Evolutionary conservation across 192 early-diverging fungal genomes (phyloP).

Genomic region (Gryganskiella cystojenkinii): DNA sequence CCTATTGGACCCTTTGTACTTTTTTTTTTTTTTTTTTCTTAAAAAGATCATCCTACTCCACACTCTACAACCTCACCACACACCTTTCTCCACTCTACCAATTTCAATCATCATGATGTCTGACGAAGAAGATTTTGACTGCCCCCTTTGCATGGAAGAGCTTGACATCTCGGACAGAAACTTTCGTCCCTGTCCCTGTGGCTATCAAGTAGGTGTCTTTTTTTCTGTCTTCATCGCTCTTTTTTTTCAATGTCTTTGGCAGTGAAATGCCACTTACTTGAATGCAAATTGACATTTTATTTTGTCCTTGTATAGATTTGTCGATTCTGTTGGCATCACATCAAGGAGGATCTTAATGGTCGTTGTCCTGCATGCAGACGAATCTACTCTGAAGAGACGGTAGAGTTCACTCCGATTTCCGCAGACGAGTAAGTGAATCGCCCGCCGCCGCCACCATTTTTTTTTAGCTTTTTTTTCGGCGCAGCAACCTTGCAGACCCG

Average conservation of each 20-base stretch:
- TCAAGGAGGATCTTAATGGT: conserved; percentile 93
- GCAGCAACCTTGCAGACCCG: conserved; percentile 9
- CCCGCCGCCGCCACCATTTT: background rate
- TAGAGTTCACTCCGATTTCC: conserved; percentile 90
- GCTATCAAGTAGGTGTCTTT: conserved; percentile 83
- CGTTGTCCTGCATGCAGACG: conserved; percentile 97
- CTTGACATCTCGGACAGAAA: conserved; percentile 96
- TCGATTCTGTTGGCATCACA: conserved; percentile 99
- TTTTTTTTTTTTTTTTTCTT: background rate
- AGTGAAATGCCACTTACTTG: no score
- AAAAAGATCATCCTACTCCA: background rate
- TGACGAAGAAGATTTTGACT: conserved; percentile 94
- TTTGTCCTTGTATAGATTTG: conserved; percentile 86
- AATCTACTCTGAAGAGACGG: conserved; percentile 88
- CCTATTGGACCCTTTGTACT: background rate
- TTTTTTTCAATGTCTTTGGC: background rate
- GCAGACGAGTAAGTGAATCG: conserved; percentile 82
- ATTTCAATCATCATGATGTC: conserved; percentile 45
- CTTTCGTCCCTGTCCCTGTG: conserved; percentile 98
- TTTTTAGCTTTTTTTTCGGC: background rate
- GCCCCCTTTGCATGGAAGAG: conserved; percentile 99
- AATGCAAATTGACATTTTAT: no score
- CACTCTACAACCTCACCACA: background rate
- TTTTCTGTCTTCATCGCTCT: background rate
- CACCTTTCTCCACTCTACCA: background rate